Evolutionary conservation across 371 early-diverging fungal genomes (phyloP), one percentile per base, ranked within the genome.

Genomic region (Entomophthora muscae): DNA sequence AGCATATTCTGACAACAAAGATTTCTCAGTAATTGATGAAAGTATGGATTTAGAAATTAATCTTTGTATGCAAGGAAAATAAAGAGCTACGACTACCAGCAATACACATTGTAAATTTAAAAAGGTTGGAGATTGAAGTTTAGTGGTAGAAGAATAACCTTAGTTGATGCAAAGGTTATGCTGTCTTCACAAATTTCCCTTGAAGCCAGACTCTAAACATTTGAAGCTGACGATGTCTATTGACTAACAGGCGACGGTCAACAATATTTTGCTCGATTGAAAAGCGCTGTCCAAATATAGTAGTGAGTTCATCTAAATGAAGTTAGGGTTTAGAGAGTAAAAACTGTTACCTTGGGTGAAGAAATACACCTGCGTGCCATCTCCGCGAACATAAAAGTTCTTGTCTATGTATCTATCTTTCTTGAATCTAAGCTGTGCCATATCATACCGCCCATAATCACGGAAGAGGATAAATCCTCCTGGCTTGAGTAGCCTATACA

Each of bases 141-240:
- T n/a, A n/a, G n/a, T n/a, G n/a, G n/a, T n/a, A n/a, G n/a, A n/a
- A n/a, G n/a, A n/a, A n/a, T n/a, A n/a, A n/a, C n/a, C n/a, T n/a
- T n/a, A n/a, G n/a, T n/a, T n/a, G n/a, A n/a, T n/a, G n/a, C n/a
- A n/a, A n/a, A n/a, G n/a, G n/a, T 58, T 12, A 0, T 12, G 31
- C 21, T 3, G 59, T 5, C 22, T 31, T 58, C 13, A 28, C 21
- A 58, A 96, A 92, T 74, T 94, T 95, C 65, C 89, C 90, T 70
- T 98, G 98, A 24, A 98, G 71, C 98, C 98, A 98, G 1, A 89
- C 83, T 2, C 99, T 80, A 70, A 95, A 91, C 99, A 99, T 99
- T 72, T 96, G 95, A 32, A 98, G 73, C 72, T 93, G 85, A 13
- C 83, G 75, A 67, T 84, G 76, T 32, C 99, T 78, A 75, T 99